Evolutionary conservation across 1,139 yeast species (phyloP), one percentile per base, ranked within the genome.

Genomic region (Ashbya aceris): DNA sequence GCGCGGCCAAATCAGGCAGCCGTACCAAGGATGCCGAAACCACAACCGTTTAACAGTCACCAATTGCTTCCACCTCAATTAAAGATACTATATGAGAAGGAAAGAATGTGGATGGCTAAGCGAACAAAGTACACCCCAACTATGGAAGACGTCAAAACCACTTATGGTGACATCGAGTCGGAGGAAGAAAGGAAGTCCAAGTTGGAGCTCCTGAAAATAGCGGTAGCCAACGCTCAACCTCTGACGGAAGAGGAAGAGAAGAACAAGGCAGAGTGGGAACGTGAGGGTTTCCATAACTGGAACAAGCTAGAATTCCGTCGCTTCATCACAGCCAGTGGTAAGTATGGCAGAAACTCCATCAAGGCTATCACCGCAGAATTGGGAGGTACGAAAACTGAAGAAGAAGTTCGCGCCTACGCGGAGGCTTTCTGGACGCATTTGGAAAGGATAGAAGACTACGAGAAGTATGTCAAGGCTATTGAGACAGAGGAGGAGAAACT

Each of bases 401-500:
- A 81, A 12, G 86, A 82, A 45, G 81, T 82, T 4, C 63, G 77
- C 45, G 77, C 71, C 38, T 83, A 83, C 55, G 79, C 85, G 2
- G 68, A 68, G 45, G 75, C 73, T 5, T 83, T 83, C 55, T 83
- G 94, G 94, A 50, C 63, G 30, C 71, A 74, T 45, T 79, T 74
- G 53, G 65, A 74, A 43, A 77, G 76, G 45, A 77, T 83, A 45
- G 91, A 83, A 28, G 89, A 87, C 4, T 76, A 76, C 57, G 94
- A 83, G 51, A 70, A 79, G 50, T 79, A 76, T 51, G 64, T 83
- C 37, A 68, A 68, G 33, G 83, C 76, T 49, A 81, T 83, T 48
- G 91, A 83, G 58, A 66, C 68, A n/a, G 94, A 91, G 12, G 94
- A 83, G 56, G 87, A 81, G 32, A 79, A 73, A 55, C 70, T 79